Conservation (phyloP, 192 early-diverging fungal species). For the Borealophlyctis nickersoniae region DNA sequence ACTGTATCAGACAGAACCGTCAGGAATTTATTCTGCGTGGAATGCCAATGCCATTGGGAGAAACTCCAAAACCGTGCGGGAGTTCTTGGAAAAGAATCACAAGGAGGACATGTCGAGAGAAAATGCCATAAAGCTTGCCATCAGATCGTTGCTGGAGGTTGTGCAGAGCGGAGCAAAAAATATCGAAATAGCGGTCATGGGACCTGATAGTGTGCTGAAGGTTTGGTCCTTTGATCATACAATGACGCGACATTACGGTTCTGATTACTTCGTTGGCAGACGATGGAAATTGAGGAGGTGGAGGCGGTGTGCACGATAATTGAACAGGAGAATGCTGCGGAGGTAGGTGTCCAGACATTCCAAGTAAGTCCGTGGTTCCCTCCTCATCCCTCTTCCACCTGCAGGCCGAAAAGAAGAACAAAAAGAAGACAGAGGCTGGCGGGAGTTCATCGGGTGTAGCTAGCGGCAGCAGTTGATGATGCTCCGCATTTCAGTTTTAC, state of each 20-base stretch:
- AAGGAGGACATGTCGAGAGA: conserved; percentile 76
- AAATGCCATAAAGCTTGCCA: conserved; percentile 84
- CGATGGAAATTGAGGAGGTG: conserved; percentile 69
- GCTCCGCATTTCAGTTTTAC: too few relatives aligned
- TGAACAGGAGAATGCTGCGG: conserved; percentile 87
- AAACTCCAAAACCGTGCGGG: conserved; percentile 94
- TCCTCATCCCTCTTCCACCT: conserved; percentile 10
- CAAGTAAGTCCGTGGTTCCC: background rate
- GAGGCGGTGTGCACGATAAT: conserved; percentile 71
- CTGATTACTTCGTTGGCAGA: conserved; percentile 30
- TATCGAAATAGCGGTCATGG: conserved; percentile 96
- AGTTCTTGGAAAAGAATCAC: conserved; percentile 98
- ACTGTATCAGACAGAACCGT: conserved; percentile 97
- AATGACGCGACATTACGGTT: background rate
- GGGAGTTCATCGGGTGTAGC: too few relatives aligned
- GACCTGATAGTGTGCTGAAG: conserved; percentile 65
- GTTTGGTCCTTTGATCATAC: conserved; percentile 31
- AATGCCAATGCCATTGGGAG: conserved; percentile 97
- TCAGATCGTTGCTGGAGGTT: conserved; percentile 90
- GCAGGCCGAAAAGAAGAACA: conserved; percentile 44
- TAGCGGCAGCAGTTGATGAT: too few relatives aligned
- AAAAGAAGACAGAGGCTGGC: too few relatives aligned
- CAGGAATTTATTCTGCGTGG: conserved; percentile 98
- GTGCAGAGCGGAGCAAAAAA: conserved; percentile 99
- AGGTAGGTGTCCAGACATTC: conserved; percentile 27